Conservation (phyloP, 257 asterid genomes). For the Solanum chaucha region DNA sequence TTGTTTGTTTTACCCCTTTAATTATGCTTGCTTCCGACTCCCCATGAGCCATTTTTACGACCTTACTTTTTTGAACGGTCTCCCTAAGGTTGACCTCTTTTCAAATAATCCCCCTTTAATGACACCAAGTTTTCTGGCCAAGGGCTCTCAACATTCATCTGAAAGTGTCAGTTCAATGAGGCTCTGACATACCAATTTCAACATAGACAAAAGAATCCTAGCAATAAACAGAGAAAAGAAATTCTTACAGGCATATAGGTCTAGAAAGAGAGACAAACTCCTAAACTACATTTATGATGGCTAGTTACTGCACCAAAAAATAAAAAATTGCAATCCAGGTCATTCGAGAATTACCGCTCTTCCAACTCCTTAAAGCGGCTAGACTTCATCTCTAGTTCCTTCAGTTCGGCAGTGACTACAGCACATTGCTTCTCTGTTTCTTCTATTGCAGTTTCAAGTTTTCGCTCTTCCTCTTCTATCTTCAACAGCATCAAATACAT, state of each 20-base stretch:
- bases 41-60: neutral
- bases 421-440: constrained; percentile 93
- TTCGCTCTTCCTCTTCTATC: constrained; percentile 96
- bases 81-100: neutral
- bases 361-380: constrained; percentile 92
- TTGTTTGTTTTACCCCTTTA: neutral
- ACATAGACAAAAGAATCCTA: neutral
- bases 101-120: neutral
- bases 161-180: neutral
- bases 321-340: neutral
- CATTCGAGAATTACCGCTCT: constrained; percentile 55
- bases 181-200: neutral
- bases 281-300: neutral
- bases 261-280: neutral
- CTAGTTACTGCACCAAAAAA: neutral
- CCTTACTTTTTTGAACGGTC: neutral
- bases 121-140: neutral
- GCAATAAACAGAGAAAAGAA: neutral
- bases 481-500: constrained; percentile 10
- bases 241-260: neutral
- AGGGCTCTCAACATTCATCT: neutral
- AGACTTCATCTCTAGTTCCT: constrained; percentile 79
- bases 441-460: constrained; percentile 91
- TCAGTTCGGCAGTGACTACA: constrained; percentile 72
- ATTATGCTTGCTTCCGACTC: neutral